Base-by-base conservation (phyloP, 805 yeast species). In the Ogataea trehalophila region DNA sequence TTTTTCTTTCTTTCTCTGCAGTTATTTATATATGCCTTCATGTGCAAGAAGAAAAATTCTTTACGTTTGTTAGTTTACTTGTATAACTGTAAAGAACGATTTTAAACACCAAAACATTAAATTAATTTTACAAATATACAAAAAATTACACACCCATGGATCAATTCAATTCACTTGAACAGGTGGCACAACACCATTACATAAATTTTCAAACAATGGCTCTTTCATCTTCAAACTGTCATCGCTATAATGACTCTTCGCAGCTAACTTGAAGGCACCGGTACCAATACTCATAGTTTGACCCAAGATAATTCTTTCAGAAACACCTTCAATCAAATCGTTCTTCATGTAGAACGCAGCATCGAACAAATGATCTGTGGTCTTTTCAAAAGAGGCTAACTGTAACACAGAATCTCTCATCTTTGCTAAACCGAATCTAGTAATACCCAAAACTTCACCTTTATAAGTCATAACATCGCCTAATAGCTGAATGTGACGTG, bases 401-500 rank as follows among this genome's bases (percentile, higher is more conserved):
- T 94, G 99, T 63, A 94, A 74, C 26, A 94, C 99, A 29, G 96
- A 87, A 68, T 94, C 99, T 72, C 99, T 83, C 98, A 94, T 94
- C 68, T 95, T 94, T 60, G 97, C 92, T 57, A 94, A 75, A 57
- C 99, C 99, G 61, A 94, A 94, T 71, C 99, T 80, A 2, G 99
- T 94, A 64, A 94, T 94, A 68, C 99, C 99, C 57, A 95, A 76
- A 13, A 94, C 96, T 66, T 94, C 99, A 50, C 99, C 99, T 71
- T 94, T 94, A 68, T 88, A 94, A 0, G 98, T 89, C 99, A 94
- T 94, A 43, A 94, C 98, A 68, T 94, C 99, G 55, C 99, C 99
- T 54, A 94, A 73, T 41, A 94, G 74, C 72, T 94, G 98, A 66
- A 95, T 91, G 68, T 94, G 99, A 75, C 99, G 96, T 51, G 98